These are phyloP conservation scores for Exobasidium cylindrosporum DNA, from an alignment of 1,284 basidiomycete genomes.

Conservation along the genomic window DNA sequence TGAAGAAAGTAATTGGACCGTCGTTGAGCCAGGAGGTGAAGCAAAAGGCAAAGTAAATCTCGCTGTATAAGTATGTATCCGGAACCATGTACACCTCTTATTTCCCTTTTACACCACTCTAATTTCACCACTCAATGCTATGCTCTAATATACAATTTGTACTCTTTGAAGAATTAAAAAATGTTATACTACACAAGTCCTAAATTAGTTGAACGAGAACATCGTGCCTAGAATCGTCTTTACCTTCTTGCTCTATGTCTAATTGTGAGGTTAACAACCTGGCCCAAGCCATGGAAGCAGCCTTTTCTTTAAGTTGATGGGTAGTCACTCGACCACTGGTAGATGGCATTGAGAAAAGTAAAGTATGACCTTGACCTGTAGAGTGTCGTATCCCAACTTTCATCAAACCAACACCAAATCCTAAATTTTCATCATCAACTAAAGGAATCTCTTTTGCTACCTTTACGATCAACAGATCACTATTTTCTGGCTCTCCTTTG, in stretches of 20 bases:
- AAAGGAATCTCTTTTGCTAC: slow-evolving; percentile 1
- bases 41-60: background rate
- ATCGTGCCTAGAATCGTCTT: background rate
- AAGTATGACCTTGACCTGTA: slow-evolving; percentile 11
- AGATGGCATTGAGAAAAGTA: slow-evolving; percentile 40
- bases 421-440: background rate
- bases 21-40: background rate
- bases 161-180: background rate
- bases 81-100: slow-evolving; percentile 40
- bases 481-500: background rate
- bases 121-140: background rate
- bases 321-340: slow-evolving; percentile 48
- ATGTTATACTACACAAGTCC: background rate
- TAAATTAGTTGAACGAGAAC: background rate
- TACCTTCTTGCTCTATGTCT: background rate
- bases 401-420: slow-evolving; percentile 7
- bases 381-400: background rate
- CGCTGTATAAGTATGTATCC: background rate
- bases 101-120: background rate
- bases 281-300: slow-evolving; percentile 7
- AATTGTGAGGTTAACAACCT: background rate
- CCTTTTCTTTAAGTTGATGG: slow-evolving; percentile 43
- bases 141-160: too few species aligned
- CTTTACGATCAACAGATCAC: background rate
- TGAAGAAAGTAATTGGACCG: background rate